Conservation (phyloP, 139 green algal species). For the Coelastrella sp. region DNA sequence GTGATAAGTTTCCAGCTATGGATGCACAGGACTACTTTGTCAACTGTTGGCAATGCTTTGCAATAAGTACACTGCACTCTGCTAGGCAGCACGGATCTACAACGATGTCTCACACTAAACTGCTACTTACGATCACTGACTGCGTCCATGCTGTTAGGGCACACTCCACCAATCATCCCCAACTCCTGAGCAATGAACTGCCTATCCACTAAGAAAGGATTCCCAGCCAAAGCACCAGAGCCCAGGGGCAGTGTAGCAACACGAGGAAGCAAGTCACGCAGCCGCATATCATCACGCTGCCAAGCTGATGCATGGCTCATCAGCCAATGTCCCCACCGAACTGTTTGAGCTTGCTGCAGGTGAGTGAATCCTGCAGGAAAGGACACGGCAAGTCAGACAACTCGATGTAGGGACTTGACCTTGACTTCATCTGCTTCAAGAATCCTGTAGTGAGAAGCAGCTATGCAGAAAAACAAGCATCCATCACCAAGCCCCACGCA, state of each 20-base stretch:
- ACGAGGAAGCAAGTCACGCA: constrained; percentile 89
- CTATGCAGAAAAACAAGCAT: no score
- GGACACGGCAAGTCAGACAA: neutral
- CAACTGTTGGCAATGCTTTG: no score
- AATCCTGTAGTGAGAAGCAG: no score
- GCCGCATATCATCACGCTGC: constrained; percentile 94
- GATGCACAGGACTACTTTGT: no score
- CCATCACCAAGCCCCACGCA: no score
- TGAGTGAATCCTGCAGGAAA: constrained; percentile 90
- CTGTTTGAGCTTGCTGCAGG: constrained; percentile 94
- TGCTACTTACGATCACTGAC: constrained; percentile 91
- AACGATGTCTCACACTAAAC: no score
- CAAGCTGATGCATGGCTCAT: constrained; percentile 91
- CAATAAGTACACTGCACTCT: no score
- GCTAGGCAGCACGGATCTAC: no score
- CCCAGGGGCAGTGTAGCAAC: constrained; percentile 93
- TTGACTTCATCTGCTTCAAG: no score
- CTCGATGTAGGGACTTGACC: neutral
- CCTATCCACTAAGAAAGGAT: constrained; percentile 95
- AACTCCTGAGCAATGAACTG: constrained; percentile 80
- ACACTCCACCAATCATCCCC: constrained; percentile 71
- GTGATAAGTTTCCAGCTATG: no score
- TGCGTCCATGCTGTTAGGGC: constrained; percentile 95
- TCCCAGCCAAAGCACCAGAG: constrained; percentile 93
- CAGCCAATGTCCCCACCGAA: constrained; percentile 97